Evolutionary conservation across 2,329 filamentous ascomycete genomes (phyloP).

Genomic region (Aspergillus glaucus): DNA sequence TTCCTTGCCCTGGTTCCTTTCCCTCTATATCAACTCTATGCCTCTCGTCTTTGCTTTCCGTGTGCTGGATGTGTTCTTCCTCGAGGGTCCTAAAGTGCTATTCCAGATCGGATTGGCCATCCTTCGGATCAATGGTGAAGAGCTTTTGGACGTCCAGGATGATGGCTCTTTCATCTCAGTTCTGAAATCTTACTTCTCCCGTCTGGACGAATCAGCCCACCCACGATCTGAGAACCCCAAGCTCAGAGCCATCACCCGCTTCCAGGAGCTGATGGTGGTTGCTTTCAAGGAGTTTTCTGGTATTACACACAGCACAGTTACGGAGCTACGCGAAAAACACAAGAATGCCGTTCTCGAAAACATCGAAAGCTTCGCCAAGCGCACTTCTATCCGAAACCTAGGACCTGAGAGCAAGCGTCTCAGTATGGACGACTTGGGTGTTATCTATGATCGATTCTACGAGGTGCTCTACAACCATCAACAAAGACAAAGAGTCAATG

Average conservation of each 20-base stretch:
- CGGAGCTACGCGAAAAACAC: constrained; percentile 82
- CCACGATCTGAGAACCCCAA: constrained; percentile 94
- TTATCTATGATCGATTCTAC: constrained; percentile 92
- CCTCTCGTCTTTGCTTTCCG: constrained; percentile 94
- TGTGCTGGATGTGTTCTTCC: constrained; percentile 94
- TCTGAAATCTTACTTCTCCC: constrained; percentile 87
- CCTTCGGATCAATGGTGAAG: constrained; percentile 91
- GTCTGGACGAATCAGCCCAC: constrained; percentile 90
- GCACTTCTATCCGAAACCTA: constrained; percentile 90
- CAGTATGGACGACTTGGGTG: constrained; percentile 75
- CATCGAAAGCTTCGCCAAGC: constrained; percentile 95
- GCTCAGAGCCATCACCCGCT: constrained; percentile 84
- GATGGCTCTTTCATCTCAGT: constrained; percentile 97
- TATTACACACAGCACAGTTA: constrained; percentile 88
- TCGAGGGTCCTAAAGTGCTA: constrained; percentile 93
- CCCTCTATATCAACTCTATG: constrained; percentile 99
- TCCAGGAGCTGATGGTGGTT: constrained; percentile 98
- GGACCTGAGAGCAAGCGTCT: constrained; percentile 93
- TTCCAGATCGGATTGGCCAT: constrained; percentile 98
- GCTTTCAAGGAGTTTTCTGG: constrained; percentile 97
- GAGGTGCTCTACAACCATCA: constrained; percentile 85
- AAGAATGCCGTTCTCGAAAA: constrained; percentile 91
- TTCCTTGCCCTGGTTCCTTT: constrained; percentile 95
- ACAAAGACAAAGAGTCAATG: constrained; percentile 70
- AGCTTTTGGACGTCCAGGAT: constrained; percentile 84